Conservation (phyloP, 148 eudicot species). For the Rhododendron molle region DNA sequence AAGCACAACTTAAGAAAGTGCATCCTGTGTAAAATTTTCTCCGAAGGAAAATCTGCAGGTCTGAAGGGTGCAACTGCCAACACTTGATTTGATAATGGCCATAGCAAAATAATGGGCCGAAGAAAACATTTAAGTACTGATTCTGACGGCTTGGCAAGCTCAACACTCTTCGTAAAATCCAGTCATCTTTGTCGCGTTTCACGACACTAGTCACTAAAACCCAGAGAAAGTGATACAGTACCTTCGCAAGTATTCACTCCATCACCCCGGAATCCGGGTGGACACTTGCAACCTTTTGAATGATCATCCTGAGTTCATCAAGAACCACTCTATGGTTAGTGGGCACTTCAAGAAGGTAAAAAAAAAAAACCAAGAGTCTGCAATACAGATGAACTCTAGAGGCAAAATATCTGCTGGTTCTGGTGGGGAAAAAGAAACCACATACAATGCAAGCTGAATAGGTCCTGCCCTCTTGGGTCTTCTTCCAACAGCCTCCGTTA, state of each 20-base stretch:
- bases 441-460: conserved; percentile 87
- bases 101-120: neutral
- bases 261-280: conserved; percentile 81
- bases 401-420: neutral
- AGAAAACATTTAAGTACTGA: neutral
- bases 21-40: neutral
- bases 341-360: neutral
- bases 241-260: conserved; percentile 77
- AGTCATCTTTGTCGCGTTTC: neutral
- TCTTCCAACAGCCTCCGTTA: conserved; percentile 96
- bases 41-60: neutral
- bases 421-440: neutral
- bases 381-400: neutral
- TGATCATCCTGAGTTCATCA: conserved; percentile 51
- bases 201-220: neutral
- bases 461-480: conserved; percentile 65
- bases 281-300: conserved; percentile 78
- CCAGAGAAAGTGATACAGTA: conserved; percentile 13
- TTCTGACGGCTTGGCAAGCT: neutral
- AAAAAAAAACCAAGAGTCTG: neutral
- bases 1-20: neutral
- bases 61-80: neutral
- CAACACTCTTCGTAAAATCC: neutral
- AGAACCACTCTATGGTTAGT: neutral
- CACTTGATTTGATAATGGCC: neutral